These are phyloP conservation scores for Chlorella ohadii DNA, from an alignment of 139 green algal species.

Conservation along the genomic window DNA sequence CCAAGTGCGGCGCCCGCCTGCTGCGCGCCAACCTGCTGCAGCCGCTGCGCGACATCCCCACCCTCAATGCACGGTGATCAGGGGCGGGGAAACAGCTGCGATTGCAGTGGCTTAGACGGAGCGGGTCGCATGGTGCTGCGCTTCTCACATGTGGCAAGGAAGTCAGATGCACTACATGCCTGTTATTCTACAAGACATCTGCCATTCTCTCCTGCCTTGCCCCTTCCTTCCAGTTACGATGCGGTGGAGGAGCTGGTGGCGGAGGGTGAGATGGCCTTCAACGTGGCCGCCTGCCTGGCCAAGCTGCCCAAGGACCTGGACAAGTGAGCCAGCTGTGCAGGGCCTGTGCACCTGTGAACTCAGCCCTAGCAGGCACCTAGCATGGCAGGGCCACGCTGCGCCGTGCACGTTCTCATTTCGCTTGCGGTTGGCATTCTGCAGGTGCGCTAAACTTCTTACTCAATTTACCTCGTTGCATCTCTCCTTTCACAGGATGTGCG, in stretches of 20 bases:
- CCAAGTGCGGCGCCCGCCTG: constrained; percentile 62
- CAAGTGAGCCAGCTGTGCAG: not conserved
- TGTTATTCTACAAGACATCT: too few relatives aligned
- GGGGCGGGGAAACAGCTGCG: not conserved
- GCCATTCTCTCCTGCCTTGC: not conserved
- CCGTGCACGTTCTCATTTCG: too few relatives aligned
- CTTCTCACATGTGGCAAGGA: too few relatives aligned
- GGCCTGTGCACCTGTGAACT: too few relatives aligned
- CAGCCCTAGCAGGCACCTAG: too few relatives aligned
- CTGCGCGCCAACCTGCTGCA: constrained; percentile 89
- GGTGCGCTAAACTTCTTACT: too few relatives aligned
- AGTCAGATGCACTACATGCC: too few relatives aligned
- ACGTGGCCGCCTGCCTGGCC: constrained; percentile 38
- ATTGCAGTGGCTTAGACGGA: too few relatives aligned
- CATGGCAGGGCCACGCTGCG: too few relatives aligned
- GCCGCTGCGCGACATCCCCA: constrained; percentile 79
- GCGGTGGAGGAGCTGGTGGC: constrained; percentile 59
- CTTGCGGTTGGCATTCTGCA: too few relatives aligned
- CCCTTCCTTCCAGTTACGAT: constrained; percentile 37
- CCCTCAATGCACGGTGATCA: constrained; percentile 72
- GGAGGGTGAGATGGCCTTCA: constrained; percentile 33
- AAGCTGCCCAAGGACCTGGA: constrained; percentile 69
- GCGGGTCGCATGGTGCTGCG: too few relatives aligned
- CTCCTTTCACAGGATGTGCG: constrained; percentile 50
- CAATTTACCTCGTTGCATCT: too few relatives aligned